phyloP scores from a whole-genome alignment of 805 yeast species.

The Yarrowia porcina region DNA sequence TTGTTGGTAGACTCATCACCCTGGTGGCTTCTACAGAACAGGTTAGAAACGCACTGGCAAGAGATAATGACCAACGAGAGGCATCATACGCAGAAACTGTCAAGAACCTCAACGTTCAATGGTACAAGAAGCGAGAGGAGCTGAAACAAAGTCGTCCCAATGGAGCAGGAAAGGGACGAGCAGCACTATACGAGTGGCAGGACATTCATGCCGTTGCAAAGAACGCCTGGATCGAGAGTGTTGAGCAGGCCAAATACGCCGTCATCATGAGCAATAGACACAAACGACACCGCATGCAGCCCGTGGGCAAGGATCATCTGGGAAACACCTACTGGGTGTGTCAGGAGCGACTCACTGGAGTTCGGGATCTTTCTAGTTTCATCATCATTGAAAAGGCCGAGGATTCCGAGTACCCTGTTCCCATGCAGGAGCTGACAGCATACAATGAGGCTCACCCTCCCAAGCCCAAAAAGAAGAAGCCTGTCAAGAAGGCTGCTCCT shows the following conservation, averaged over 20 bases:
- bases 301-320: conserved; percentile 18
- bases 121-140: conserved; percentile 25
- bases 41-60: conserved; percentile 9
- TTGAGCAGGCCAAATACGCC: conserved; percentile 15
- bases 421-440: conserved; percentile 4
- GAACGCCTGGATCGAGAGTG: conserved; percentile 12
- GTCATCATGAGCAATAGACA: conserved; percentile 15
- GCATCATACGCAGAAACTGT: conserved; percentile 13
- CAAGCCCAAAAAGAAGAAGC: conserved; percentile 6
- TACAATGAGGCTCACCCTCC: conserved; percentile 16
- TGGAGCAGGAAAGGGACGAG: conserved; percentile 23
- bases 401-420: not conserved
- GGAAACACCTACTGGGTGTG: conserved; percentile 24
- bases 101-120: conserved; percentile 19
- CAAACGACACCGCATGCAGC: conserved; percentile 12
- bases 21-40: conserved; percentile 17
- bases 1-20: conserved; percentile 10
- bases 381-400: conserved; percentile 11
- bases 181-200: conserved; percentile 13
- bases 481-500: not conserved
- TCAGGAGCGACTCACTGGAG: conserved; percentile 11
- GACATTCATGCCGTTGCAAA: conserved; percentile 11
- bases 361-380: conserved; percentile 15
- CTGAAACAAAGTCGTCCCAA: conserved; percentile 21
- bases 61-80: conserved; percentile 23